Evolutionary conservation across 148 eudicot species (phyloP), one percentile per base, ranked within the genome.

Genomic region (Cornus florida): DNA sequence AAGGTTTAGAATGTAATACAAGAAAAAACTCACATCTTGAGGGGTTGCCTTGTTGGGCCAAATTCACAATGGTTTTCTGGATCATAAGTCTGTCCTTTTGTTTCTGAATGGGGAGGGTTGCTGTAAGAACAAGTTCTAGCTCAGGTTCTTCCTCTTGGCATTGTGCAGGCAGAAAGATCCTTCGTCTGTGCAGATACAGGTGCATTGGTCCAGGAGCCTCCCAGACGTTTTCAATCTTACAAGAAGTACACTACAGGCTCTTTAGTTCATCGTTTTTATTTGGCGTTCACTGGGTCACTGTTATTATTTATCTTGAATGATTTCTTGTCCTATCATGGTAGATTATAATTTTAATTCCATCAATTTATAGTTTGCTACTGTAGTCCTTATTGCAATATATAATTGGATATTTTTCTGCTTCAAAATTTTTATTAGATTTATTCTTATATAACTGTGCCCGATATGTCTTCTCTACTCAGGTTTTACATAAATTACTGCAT

Each of bases 151-250:
- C 16, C 4, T 41, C 41, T 70, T 50, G 65, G 77, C 41, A 64
- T 82, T 74, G 31, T 86, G 81, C 86, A 95, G 98, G 62, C 90
- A 70, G 99, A 96, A 80, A 90, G 99, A 77, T 92, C 99, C 73
- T 89, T 93, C 76, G 82, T 96, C 67, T 96, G 99, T 80, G 90
- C 94, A 69, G 99, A 96, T 83, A 96, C 99, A 69, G 99, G 98
- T 83, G 93, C 95, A 60, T 48, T 92, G 79, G 53, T 96, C 81
- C 84, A 92, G 78, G 97, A 92, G 73, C 83, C 97, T 78, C 86
- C 97, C 67, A 91, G 86, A 82, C 90, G 84, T 78, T 88, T 85
- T 85, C 88, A 92, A 77, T 60, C 90, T 80, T 96, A 96, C 80
- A 91, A 90, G 77, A 91, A 91, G 98, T 73, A 65, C 75, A 10